Conservation (phyloP, 345 rosid species). For the Citrus cavaleriei region DNA sequence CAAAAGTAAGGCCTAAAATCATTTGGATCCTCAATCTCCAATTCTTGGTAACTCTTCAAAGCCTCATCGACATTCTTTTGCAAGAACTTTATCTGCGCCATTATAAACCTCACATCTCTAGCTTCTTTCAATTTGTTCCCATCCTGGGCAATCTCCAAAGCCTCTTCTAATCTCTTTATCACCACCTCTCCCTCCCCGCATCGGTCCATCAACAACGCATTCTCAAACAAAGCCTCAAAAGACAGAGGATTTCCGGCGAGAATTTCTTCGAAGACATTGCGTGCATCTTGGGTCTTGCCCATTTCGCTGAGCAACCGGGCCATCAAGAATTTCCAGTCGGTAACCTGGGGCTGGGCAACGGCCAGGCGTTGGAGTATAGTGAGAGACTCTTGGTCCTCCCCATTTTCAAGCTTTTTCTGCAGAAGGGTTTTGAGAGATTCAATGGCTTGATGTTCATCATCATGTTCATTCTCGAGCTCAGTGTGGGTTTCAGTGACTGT, state of each 20-base stretch:
- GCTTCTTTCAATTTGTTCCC: slow-evolving; percentile 64
- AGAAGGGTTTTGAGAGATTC: not conserved
- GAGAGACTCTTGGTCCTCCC: slow-evolving; percentile 73
- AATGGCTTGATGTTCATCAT: not conserved
- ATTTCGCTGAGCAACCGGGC: slow-evolving; percentile 56
- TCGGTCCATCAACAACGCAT: slow-evolving; percentile 74
- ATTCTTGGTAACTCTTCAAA: slow-evolving; percentile 59
- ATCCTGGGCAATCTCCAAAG: slow-evolving; percentile 55
- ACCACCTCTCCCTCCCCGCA: slow-evolving; percentile 78
- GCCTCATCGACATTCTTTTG: slow-evolving; percentile 86
- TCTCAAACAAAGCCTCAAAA: slow-evolving; percentile 91
- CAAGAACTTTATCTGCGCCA: slow-evolving; percentile 81
- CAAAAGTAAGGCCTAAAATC: slow-evolving; percentile 87
- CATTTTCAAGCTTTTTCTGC: slow-evolving; percentile 28
- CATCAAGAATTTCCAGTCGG: slow-evolving; percentile 74
- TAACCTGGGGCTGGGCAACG: slow-evolving; percentile 50
- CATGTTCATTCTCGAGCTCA: not conserved
- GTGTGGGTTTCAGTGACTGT: not conserved
- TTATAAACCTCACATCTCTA: slow-evolving; percentile 75
- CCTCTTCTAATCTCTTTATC: slow-evolving; percentile 61
- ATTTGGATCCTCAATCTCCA: slow-evolving; percentile 65
- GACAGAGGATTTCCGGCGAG: slow-evolving; percentile 63
- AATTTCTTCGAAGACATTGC: slow-evolving; percentile 80
- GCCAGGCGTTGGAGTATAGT: slow-evolving; percentile 42
- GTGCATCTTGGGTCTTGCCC: slow-evolving; percentile 62